These are phyloP conservation scores for Brasenia schreberi DNA, from an alignment of 164 flowering plant genomes.

Conservation along the genomic window DNA sequence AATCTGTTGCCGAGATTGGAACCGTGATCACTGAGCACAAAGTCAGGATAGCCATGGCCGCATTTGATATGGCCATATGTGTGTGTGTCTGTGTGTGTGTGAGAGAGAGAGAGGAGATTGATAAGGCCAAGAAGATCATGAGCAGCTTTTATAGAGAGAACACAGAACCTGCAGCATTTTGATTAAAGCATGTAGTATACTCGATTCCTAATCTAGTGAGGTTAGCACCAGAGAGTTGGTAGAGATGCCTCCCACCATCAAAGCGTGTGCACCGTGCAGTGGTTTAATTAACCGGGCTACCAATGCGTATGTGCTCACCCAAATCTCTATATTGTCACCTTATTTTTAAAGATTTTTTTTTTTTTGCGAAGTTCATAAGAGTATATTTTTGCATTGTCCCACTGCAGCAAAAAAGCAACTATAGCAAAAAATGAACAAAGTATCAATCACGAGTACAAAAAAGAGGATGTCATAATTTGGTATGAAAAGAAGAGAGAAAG, in stretches of 20 bases:
- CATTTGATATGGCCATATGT: neutral
- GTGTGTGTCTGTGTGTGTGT: neutral
- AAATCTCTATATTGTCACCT: no score
- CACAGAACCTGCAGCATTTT: neutral
- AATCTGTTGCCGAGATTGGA: conserved; percentile 13
- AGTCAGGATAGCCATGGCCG: conserved; percentile 5
- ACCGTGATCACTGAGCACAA: conserved; percentile 6
- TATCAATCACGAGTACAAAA: no score
- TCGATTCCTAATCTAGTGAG: neutral
- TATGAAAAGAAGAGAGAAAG: no score
- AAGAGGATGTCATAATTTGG: no score
- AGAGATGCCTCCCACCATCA: neutral
- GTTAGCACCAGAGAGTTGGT: neutral
- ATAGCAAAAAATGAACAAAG: no score
- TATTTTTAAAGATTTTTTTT: no score
- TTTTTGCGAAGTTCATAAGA: no score
- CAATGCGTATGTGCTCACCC: neutral
- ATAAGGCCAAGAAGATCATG: neutral
- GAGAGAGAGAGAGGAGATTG: neutral
- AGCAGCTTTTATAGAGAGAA: neutral
- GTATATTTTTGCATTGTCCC: no score
- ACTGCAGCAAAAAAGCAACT: no score
- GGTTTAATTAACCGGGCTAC: neutral
- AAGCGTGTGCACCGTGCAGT: neutral
- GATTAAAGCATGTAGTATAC: neutral